These are phyloP conservation scores for Alternaria tenuissima DNA, from an alignment of 2,329 filamentous ascomycete species.

Conservation along the genomic window DNA sequence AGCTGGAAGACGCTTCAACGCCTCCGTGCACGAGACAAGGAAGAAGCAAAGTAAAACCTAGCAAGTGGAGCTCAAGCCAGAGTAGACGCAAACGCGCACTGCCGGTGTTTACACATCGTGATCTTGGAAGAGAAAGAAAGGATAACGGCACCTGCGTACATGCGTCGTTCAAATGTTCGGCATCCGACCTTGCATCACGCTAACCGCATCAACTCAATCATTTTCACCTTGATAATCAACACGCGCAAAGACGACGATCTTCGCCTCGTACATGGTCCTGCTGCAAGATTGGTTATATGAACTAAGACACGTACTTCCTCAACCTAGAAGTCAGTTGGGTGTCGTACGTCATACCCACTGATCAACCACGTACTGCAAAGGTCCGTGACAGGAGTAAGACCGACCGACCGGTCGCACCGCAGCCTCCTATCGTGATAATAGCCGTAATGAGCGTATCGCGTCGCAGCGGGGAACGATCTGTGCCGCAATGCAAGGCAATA, in stretches of 20 bases:
- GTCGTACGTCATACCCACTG: background rate
- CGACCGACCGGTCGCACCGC: background rate
- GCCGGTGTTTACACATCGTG: background rate
- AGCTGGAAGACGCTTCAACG: background rate
- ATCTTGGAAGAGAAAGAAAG: background rate
- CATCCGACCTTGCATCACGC: background rate
- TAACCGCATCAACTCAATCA: background rate
- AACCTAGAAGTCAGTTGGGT: background rate
- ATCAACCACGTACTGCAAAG: background rate
- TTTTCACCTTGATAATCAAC: constrained; percentile 3
- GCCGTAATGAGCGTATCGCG: background rate
- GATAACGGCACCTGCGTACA: background rate
- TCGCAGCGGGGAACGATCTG: background rate
- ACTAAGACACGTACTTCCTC: background rate
- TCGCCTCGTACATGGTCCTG: background rate
- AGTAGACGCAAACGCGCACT: background rate
- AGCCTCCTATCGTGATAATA: background rate
- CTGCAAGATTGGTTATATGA: background rate
- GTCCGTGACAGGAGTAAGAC: background rate
- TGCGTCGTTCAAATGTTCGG: background rate
- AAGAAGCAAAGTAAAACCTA: background rate
- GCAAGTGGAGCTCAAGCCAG: background rate
- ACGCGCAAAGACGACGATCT: background rate
- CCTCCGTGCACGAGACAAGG: background rate
- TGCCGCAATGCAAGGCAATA: background rate